phyloP scores from a whole-genome alignment of 306 rosid genomes.

The Carpinus viminea region DNA sequence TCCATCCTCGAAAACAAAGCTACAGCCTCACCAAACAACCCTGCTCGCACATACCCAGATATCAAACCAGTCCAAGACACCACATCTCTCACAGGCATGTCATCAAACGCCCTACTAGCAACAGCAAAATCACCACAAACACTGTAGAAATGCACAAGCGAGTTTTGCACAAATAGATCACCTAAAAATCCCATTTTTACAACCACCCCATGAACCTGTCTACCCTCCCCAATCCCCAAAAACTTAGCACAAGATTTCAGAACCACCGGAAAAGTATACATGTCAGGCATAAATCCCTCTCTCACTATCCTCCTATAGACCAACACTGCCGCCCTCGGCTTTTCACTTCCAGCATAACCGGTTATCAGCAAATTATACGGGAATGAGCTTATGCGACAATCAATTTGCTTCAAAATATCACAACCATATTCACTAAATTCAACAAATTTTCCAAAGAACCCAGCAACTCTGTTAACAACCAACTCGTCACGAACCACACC shows the following conservation, averaged over 20 bases:
- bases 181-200: slow-evolving; percentile 49
- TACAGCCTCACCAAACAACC: slow-evolving; percentile 51
- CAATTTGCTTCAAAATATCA: slow-evolving; percentile 64
- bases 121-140: slow-evolving; percentile 50
- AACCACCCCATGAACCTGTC: slow-evolving; percentile 56
- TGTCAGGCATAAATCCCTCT: slow-evolving; percentile 71
- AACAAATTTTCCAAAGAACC: slow-evolving; percentile 51
- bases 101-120: slow-evolving; percentile 68
- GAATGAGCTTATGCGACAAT: slow-evolving; percentile 60
- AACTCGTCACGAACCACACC: slow-evolving; percentile 51
- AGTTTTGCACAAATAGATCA: slow-evolving; percentile 62
- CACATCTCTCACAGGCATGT: slow-evolving; percentile 73
- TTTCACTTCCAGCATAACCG: slow-evolving; percentile 37
- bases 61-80: slow-evolving; percentile 83
- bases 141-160: slow-evolving; percentile 52
- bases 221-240: slow-evolving; percentile 55
- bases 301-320: slow-evolving; percentile 46
- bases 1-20: slow-evolving; percentile 45
- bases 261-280: slow-evolving; percentile 61
- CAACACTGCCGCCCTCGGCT: slow-evolving; percentile 43
- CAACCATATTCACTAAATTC: slow-evolving; percentile 50
- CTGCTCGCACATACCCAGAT: slow-evolving; percentile 61
- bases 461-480: slow-evolving; percentile 45
- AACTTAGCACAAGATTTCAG: slow-evolving; percentile 76
- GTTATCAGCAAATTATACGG: slow-evolving; percentile 62